phyloP scores from a whole-genome alignment of 495 filamentous ascomycete genomes.

The Hyaloscypha hepaticicola region DNA sequence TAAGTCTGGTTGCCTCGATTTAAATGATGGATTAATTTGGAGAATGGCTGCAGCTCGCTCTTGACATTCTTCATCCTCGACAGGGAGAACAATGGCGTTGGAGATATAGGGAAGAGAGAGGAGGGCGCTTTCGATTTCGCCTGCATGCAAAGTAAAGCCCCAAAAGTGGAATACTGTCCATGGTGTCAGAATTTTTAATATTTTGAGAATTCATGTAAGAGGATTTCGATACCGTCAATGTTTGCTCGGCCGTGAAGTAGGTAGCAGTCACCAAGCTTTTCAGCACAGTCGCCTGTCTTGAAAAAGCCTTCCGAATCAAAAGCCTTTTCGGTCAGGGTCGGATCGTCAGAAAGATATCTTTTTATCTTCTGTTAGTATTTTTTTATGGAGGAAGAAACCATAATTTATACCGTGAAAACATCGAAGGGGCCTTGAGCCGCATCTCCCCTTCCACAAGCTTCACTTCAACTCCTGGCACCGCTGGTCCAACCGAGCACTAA shows the following conservation, averaged over 20 bases:
- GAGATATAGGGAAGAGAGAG: constrained; percentile 19
- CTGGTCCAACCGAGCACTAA: constrained; percentile 19
- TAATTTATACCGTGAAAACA: constrained; percentile 18
- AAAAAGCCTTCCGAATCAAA: constrained; percentile 18
- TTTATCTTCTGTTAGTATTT: constrained; percentile 3
- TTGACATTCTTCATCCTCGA: constrained; percentile 16
- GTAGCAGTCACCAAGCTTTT: constrained; percentile 15
- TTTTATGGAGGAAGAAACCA: background rate
- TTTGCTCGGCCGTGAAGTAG: constrained; percentile 9
- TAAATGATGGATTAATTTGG: constrained; percentile 2
- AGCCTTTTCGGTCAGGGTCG: constrained; percentile 16
- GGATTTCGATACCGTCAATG: constrained; percentile 15
- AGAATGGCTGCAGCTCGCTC: constrained; percentile 20
- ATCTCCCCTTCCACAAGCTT: constrained; percentile 18
- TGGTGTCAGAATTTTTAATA: constrained; percentile 7
- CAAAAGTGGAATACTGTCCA: constrained; percentile 20
- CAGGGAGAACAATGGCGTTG: constrained; percentile 14
- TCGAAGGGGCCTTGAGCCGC: constrained; percentile 16
- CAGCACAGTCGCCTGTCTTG: constrained; percentile 20
- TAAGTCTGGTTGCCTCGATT: constrained; percentile 2
- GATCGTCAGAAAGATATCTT: constrained; percentile 20
- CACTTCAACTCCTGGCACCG: constrained; percentile 15
- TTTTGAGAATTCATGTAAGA: background rate
- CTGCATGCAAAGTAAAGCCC: constrained; percentile 18
- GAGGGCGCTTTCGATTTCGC: constrained; percentile 19